Base-by-base conservation (phyloP, 1,139 yeast genomes). In the Yamadazyma sp. region DNA sequence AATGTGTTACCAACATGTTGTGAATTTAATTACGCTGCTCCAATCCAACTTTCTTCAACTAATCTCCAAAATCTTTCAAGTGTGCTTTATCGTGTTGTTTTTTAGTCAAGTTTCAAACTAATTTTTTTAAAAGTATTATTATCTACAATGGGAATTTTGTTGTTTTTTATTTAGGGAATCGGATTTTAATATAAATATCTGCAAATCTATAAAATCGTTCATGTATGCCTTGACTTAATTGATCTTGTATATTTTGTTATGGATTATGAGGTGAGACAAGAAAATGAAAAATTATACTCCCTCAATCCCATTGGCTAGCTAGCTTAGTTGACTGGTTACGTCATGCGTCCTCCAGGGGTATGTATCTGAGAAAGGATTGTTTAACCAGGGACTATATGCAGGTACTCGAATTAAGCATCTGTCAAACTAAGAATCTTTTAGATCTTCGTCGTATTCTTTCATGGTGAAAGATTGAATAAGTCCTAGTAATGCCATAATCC, bases 401-500 rank as follows among this genome's bases (percentile, higher is more conserved):
- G 29, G 29, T 12, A 4, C 12, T 11, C 8, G 8, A 20, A 20
- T 20, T 20, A 20, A 8, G 8, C 22, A 20, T 20, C 22, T 20
- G 22, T 20, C 22, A 20, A 20, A 20, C 16, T 11, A 5, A 6
- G 11, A 30, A 18, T 30, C 33, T 30, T 30, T 36, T 17, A 34
- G 27, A 32, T 49, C 54, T 63, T 49, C 53, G 34, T 50, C 49
- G 30, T 49, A 48, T 10, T 50, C 75, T 27, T 54, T 52, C 59
- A 69, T 57, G 25, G 46, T 47, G 31, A 57, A 63, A 1, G 74
- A 54, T 45, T 68, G 73, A 41, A 59, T 17, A 16, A 53, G 39
- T 8, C 62, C 69, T 9, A 61, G 45, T 1, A 62, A 41, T 1
- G 77, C 63, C 24, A 79, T 48, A 2, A 59, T 36, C 36, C 75